Evolutionary conservation across 768 basidiomycete genomes (phyloP).

Genomic region (Auricularia cornea): DNA sequence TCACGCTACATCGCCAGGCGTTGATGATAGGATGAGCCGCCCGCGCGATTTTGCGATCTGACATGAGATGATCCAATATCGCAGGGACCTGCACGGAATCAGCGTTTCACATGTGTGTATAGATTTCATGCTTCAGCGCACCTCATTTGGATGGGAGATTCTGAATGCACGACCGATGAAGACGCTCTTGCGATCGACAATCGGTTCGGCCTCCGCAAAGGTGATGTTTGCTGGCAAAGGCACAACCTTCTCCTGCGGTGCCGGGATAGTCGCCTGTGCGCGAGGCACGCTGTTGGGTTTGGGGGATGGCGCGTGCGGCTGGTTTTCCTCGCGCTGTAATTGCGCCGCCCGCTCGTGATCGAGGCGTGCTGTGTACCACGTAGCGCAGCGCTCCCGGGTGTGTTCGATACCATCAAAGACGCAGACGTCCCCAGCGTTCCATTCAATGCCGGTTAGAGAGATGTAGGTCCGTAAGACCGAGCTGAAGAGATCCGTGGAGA

Average conservation of each 20-base stretch:
- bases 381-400: constrained; percentile 53
- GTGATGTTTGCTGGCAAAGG: constrained; percentile 51
- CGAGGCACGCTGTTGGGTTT: constrained; percentile 9
- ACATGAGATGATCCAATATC: constrained; percentile 57
- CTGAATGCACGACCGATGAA: constrained; percentile 82
- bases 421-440: constrained; percentile 62
- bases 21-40: constrained; percentile 76
- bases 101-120: constrained; percentile 12
- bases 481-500: constrained; percentile 67
- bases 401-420: constrained; percentile 84
- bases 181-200: constrained; percentile 74
- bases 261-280: constrained; percentile 16
- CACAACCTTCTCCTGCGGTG: background rate
- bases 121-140: no score
- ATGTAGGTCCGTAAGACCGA: constrained; percentile 73
- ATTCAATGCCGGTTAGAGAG: constrained; percentile 67
- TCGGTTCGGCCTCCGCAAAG: constrained; percentile 67
- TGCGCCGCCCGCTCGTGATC: constrained; percentile 47
- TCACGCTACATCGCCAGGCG: constrained; percentile 71
- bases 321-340: constrained; percentile 43
- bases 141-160: constrained; percentile 72
- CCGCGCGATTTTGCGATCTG: constrained; percentile 63
- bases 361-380: constrained; percentile 66
- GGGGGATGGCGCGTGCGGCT: background rate
- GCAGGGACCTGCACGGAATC: constrained; percentile 45